Percentiles rank a stretch among this genome's conserved stretches.
These are phyloP conservation scores for Plasmodium berghei DNA, from an alignment of 169 alveolate genomes.

Conservation along the genomic window DNA sequence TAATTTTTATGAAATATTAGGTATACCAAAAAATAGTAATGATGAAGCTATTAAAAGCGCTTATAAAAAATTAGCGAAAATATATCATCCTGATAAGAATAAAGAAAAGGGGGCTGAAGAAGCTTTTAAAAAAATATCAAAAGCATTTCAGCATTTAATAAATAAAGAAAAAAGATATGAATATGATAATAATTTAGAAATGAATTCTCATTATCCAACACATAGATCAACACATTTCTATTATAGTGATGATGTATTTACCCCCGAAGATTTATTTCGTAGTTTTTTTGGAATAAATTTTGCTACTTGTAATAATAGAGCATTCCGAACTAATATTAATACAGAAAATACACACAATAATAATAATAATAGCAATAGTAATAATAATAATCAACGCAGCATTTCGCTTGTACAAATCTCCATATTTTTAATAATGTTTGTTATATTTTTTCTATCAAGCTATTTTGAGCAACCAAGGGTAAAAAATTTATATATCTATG, in stretches of 20 bases:
- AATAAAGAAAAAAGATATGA: conserved; percentile 90
- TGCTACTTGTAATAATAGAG: conserved; percentile 66
- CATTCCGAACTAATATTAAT: conserved; percentile 48
- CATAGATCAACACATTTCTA: conserved; percentile 81
- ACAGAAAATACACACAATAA: conserved; percentile 29
- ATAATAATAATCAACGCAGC: conserved; percentile 40
- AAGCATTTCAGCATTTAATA: conserved; percentile 93
- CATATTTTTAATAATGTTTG: conserved; percentile 68
- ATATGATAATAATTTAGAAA: conserved; percentile 90
- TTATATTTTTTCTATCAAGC: conserved; percentile 68
- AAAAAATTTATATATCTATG: background rate
- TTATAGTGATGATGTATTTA: conserved; percentile 82
- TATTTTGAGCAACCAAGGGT: conserved; percentile 76
- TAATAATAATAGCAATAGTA: conserved; percentile 17
- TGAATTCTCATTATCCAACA: conserved; percentile 59
- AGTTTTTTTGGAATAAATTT: conserved; percentile 85
- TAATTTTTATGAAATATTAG: conserved; percentile 93
- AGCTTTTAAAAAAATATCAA: conserved; percentile 94
- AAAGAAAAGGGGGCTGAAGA: conserved; percentile 95
- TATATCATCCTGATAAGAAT: conserved; percentile 97
- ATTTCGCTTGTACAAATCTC: conserved; percentile 38
- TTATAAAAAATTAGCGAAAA: conserved; percentile 95
- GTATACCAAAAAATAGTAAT: conserved; percentile 90
- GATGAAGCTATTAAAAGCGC: conserved; percentile 93
- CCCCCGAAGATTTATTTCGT: conserved; percentile 87